Conservation (phyloP, 768 basidiomycete species). For the Brasilioporus rufonigricans region DNA sequence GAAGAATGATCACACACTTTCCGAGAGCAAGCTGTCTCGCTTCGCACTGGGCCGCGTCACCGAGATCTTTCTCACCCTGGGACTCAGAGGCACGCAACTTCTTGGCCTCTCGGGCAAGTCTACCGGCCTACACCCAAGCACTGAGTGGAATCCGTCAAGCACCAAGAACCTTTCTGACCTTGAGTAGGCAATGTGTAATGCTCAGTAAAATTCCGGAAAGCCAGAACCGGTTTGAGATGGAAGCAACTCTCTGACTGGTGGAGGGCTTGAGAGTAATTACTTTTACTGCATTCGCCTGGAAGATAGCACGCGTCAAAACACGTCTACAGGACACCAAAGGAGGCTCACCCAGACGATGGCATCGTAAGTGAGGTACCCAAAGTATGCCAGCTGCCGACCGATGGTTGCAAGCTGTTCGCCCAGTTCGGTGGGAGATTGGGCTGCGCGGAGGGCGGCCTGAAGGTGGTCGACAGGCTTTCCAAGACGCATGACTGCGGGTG, state of each 20-base stretch:
- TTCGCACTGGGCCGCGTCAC: conserved; percentile 63
- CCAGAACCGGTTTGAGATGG: conserved; percentile 82
- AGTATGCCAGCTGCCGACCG: conserved; percentile 83
- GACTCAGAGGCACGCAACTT: conserved; percentile 43
- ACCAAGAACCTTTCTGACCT: conserved; percentile 40
- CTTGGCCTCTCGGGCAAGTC: conserved; percentile 61
- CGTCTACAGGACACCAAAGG: neutral
- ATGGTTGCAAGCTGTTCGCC: conserved; percentile 77
- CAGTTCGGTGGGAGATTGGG: conserved; percentile 50
- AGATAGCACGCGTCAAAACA: neutral
- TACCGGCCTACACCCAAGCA: conserved; percentile 43
- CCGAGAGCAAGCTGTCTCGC: conserved; percentile 56
- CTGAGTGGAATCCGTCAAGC: neutral
- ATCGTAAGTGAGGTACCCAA: conserved; percentile 83
- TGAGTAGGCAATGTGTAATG: conserved; percentile 64
- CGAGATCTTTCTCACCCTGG: conserved; percentile 66
- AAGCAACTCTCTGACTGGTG: conserved; percentile 57
- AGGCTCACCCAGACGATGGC: conserved; percentile 77
- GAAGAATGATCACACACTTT: conserved; percentile 38
- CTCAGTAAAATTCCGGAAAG: conserved; percentile 82
- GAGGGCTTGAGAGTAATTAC: conserved; percentile 60
- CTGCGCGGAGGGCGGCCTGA: conserved; percentile 80
- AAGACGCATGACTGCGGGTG: conserved; percentile 74
- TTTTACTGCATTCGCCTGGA: conserved; percentile 64
- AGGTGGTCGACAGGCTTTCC: conserved; percentile 94